A percentile compares a stretch with the other conserved stretches of the same genome.
Evolutionary conservation across 1,284 basidiomycete species (phyloP).

Genomic region (Kwoniella shivajii): DNA sequence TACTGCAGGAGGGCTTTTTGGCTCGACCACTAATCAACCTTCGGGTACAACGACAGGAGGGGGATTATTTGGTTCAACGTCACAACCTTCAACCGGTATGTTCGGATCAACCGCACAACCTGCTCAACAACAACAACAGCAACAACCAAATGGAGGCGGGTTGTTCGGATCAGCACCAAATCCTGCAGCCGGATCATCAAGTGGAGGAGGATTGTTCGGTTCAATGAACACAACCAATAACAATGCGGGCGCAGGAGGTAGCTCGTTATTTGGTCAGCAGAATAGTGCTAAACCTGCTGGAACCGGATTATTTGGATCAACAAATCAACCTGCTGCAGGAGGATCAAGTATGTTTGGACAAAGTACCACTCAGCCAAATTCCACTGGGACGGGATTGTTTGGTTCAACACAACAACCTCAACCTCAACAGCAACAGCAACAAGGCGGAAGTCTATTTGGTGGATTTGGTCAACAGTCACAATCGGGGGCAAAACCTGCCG

Average conservation of each 20-base stretch:
- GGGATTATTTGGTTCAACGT: slow-evolving; percentile 51
- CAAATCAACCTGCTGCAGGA: slow-evolving; percentile 50
- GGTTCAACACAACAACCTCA: slow-evolving; percentile 41
- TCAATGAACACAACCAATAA: neutral
- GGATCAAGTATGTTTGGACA: neutral
- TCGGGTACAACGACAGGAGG: slow-evolving; percentile 12
- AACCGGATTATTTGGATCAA: slow-evolving; percentile 19
- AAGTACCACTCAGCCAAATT: slow-evolving; percentile 5
- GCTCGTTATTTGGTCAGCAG: slow-evolving; percentile 13
- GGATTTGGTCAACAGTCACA: slow-evolving; percentile 17
- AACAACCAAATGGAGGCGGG: slow-evolving; percentile 7
- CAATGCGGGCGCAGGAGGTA: slow-evolving; percentile 10
- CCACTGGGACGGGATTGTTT: slow-evolving; percentile 16
- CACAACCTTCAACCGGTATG: slow-evolving; percentile 13
- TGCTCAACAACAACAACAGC: slow-evolving; percentile 11
- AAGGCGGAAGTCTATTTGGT: slow-evolving; percentile 12
- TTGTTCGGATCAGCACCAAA: slow-evolving; percentile 44
- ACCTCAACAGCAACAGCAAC: slow-evolving; percentile 12
- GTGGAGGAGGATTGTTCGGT: slow-evolving; percentile 13
- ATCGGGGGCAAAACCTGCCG: slow-evolving; percentile 6
- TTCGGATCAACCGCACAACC: slow-evolving; percentile 29
- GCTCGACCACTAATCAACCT: slow-evolving; percentile 39
- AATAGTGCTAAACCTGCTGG: slow-evolving; percentile 10
- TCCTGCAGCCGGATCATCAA: neutral
- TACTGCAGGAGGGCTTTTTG: slow-evolving; percentile 25